These are phyloP conservation scores for Phoenix dactylifera DNA, from an alignment of 176 grass and related monocot species.

Conservation along the genomic window DNA sequence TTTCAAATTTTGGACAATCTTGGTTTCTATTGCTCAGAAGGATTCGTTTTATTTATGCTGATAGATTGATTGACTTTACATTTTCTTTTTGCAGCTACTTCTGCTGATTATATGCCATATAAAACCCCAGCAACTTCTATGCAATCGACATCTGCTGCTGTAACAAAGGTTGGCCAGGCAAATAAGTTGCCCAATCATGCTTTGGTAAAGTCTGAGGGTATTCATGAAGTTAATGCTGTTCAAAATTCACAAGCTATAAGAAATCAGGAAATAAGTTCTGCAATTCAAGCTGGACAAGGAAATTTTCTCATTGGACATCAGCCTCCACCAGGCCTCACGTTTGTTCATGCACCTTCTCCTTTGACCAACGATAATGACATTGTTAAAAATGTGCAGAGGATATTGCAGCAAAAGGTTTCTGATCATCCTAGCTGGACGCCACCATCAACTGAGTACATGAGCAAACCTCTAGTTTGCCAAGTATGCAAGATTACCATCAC, in stretches of 20 bases:
- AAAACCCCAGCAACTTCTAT: constrained; percentile 6
- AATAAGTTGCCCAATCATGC: constrained; percentile 34
- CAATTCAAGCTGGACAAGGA: constrained; percentile 34
- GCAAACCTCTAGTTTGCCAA: constrained; percentile 57
- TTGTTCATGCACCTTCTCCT: constrained; percentile 42
- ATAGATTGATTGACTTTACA: neutral
- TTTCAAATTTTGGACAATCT: too few species aligned
- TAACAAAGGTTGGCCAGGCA: constrained; percentile 24
- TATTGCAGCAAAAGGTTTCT: constrained; percentile 34
- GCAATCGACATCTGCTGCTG: constrained; percentile 18
- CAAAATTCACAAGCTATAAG: constrained; percentile 28
- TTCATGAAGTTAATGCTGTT: constrained; percentile 22
- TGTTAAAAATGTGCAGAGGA: constrained; percentile 52
- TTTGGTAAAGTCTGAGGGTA: constrained; percentile 29
- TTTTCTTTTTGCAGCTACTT: neutral
- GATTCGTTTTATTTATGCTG: too few species aligned
- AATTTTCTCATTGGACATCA: constrained; percentile 46
- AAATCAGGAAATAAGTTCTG: constrained; percentile 33
- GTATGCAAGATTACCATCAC: constrained; percentile 67
- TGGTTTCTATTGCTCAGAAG: too few species aligned
- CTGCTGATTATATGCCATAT: constrained; percentile 8
- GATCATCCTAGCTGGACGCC: constrained; percentile 80
- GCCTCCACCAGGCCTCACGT: constrained; percentile 35
- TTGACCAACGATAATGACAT: constrained; percentile 65
- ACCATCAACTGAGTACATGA: constrained; percentile 89